Base-by-base conservation (phyloP, 345 rosid species). In the Lumnitzera racemosa region DNA sequence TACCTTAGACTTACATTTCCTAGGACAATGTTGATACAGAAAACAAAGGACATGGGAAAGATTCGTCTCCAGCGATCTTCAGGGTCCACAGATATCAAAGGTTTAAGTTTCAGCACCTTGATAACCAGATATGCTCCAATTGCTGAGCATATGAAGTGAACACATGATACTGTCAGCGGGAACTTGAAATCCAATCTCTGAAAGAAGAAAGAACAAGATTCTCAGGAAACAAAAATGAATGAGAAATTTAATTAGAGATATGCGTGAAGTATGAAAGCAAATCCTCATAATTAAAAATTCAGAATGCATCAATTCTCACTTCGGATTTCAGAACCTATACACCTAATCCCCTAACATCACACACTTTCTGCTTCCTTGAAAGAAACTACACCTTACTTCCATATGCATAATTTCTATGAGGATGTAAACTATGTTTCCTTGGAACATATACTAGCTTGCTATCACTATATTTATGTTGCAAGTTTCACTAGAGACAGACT, bases 121-220 rank as follows among this genome's bases (percentile, higher is more conserved):
- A 95, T 95, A 23, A 77, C 91, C 24, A 84, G 16, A 78, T 88
- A 95, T 10, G 99, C 99, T 70, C 99, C 99, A 63, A 95, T 67
- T 10, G 99, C 80, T 65, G 99, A 95, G 74, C 95, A 88, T 71
- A 95, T 88, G 81, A 95, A 95, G 80, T 95, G 99, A 71, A 90
- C 69, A 49, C 95, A 90, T 14, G 99, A 95, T 31, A 95, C 91
- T 6, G 97, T 74, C 56, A 95, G 66, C 13, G 99, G 99, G 67
- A 95, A 95, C 82, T 95, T 95, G 83, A 95, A 95, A 76, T 95
- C 96, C 81, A 86, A 54, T 85, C 85, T 95, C 99, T 95, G 88
- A 49, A 20, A 23, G 60, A 61, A 20, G 13, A 54, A 47, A 59
- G 43, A 55, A 48, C 10, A 56, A 69, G 12, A 60, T 57, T 59